Evolutionary conservation across 164 flowering plant species (phyloP).

Genomic region (Stephania cephalantha): DNA sequence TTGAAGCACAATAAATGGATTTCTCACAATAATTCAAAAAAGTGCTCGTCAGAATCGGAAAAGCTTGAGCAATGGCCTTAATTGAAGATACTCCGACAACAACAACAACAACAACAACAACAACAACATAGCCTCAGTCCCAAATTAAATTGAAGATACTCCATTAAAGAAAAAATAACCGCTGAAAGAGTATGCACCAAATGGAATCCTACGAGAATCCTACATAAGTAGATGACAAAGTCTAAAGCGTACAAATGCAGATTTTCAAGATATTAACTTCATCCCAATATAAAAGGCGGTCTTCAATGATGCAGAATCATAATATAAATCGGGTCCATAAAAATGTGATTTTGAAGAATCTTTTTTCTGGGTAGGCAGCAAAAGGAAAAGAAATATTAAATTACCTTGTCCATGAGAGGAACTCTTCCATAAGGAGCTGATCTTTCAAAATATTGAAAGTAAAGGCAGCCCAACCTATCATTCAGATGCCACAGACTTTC

Average conservation of each 20-base stretch:
- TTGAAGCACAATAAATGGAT: neutral
- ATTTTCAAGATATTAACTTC: neutral
- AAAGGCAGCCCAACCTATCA: slow-evolving; percentile 71
- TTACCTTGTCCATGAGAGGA: slow-evolving; percentile 94
- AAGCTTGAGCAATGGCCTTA: neutral
- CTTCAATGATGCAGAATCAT: neutral
- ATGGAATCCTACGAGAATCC: neutral
- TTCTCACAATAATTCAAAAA: neutral
- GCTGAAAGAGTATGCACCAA: neutral
- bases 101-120: too few species aligned
- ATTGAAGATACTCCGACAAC: neutral
- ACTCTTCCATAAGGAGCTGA: slow-evolving; percentile 82
- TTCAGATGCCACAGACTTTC: slow-evolving; percentile 42
- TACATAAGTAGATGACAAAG: neutral
- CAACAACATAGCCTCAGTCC: too few species aligned
- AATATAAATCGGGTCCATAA: neutral
- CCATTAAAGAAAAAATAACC: neutral
- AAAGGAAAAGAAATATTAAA: neutral
- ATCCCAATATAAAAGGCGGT: neutral
- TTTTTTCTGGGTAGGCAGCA: neutral
- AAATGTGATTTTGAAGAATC: neutral
- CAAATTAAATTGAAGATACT: neutral
- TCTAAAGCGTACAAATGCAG: neutral
- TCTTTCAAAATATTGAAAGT: slow-evolving; percentile 79
- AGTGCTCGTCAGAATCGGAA: neutral